Base-by-base conservation (phyloP, 2,329 filamentous ascomycete species). In the Colletotrichum sp. region DNA sequence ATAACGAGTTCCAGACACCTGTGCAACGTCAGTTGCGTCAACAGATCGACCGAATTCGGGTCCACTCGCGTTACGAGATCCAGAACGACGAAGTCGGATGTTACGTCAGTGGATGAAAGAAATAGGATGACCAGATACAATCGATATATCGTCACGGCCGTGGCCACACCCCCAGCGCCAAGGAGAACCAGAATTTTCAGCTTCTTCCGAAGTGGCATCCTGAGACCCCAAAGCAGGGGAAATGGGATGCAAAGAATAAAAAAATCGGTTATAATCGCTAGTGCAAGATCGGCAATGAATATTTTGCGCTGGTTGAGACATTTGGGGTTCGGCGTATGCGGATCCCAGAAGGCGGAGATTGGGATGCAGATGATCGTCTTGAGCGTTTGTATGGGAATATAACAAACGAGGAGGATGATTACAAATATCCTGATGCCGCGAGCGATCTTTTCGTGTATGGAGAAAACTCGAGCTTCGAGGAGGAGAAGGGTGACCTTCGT, bases 191-290 rank as follows among this genome's bases (percentile, higher is more conserved):
- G 75, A 30, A 85, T 82, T 71, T 82, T 83, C 5, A 84, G n/a
- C 75, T 84, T 85, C 72, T 82, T 83, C 5, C 63, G 65, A 24
- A 78, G 34, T 2, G 80, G 77, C 70, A 83, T 78, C 18, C 80
- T 79, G 36, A 85, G 72, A 1, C 76, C 79, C 81, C 81, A 83
- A 3, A 81, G 80, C 62, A 85, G 72, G 0, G 82, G 80, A 10
- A 85, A 78, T 4, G 84, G 84, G 7, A 86, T 69, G 10, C 84
- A 16, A 30, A 86, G 78, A 21, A 85, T 83, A 49, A 83, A 78
- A 28, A 82, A 71, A 70, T 85, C 84, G 26, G 82, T 84, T 7
- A 84, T 44, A 16, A 83, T 80, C 57, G 81, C 82, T 15, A 84
- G 73, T 15, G 80, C 76, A 2, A 82, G 79, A 57, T 85, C 84